Conservation (phyloP, 1,284 basidiomycete species). For the Phellopilus nigrolimitatus region DNA sequence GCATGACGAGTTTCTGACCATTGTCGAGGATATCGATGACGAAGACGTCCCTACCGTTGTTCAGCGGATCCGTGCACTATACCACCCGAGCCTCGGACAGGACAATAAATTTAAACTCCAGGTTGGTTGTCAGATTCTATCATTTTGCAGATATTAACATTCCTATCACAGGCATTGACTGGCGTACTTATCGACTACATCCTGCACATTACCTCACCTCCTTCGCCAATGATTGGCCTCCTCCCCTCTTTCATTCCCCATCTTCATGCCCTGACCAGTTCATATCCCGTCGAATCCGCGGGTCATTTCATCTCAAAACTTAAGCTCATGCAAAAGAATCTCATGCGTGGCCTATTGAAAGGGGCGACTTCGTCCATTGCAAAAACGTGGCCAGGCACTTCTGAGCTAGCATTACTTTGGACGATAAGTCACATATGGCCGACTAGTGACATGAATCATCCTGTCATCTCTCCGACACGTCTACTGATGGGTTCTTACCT, state of each 20-base stretch:
- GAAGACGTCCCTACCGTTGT: conserved; percentile 78
- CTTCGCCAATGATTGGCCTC: conserved; percentile 53
- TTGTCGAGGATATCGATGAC: conserved; percentile 68
- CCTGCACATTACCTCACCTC: conserved; percentile 69
- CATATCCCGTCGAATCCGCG: conserved; percentile 80
- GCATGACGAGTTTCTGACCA: conserved; percentile 86
- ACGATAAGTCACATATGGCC: conserved; percentile 85
- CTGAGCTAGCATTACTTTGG: conserved; percentile 82
- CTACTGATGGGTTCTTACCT: conserved; percentile 92
- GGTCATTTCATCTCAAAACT: conserved; percentile 82
- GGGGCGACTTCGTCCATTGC: conserved; percentile 61
- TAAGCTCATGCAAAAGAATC: conserved; percentile 90
- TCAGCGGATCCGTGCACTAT: conserved; percentile 85
- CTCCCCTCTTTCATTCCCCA: conserved; percentile 78
- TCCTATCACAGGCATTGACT: conserved; percentile 53
- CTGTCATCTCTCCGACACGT: conserved; percentile 82
- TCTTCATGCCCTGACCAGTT: conserved; percentile 72
- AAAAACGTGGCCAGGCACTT: conserved; percentile 83
- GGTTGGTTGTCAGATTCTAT: conserved; percentile 37
- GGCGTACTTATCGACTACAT: conserved; percentile 90
- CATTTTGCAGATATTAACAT: conserved; percentile 13
- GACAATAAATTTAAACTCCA: conserved; percentile 93
- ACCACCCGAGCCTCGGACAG: conserved; percentile 86
- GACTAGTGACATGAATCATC: conserved; percentile 91
- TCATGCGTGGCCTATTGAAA: conserved; percentile 77